phyloP scores from a whole-genome alignment of 345 rosid genomes.

The Linum usitatissimum region DNA sequence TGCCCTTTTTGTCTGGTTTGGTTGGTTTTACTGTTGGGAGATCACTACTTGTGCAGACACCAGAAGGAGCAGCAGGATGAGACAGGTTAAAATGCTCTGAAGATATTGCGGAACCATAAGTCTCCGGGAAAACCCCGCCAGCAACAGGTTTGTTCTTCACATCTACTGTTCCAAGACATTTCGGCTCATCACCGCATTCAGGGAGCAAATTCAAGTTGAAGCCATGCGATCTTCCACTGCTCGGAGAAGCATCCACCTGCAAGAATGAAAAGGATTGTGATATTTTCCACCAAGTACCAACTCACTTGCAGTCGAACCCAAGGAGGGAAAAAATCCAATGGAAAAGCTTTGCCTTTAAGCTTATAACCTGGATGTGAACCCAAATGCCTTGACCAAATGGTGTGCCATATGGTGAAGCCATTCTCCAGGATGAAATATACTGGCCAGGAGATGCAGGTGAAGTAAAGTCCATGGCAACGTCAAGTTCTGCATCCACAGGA shows the following conservation, averaged over 20 bases:
- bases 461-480: conserved; percentile 62
- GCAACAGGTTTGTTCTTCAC: conserved; percentile 23
- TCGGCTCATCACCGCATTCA: conserved; percentile 19
- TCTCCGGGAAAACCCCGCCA: too few relatives aligned
- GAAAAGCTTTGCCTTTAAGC: background rate
- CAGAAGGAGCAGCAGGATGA: conserved; percentile 16
- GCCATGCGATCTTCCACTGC: conserved; percentile 27
- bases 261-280: background rate
- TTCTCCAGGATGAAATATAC: conserved; percentile 82
- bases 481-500: conserved; percentile 54
- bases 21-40: conserved; percentile 4
- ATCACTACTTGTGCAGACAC: background rate
- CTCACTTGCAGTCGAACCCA: background rate
- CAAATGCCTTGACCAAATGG: conserved; percentile 91
- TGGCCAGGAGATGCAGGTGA: conserved; percentile 71
- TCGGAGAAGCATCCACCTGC: conserved; percentile 57
- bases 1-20: conserved; percentile 7
- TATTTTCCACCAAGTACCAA: background rate
- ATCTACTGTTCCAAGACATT: conserved; percentile 20
- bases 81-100: conserved; percentile 27
- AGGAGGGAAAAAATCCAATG: background rate
- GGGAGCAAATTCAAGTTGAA: conserved; percentile 65
- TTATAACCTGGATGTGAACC: conserved; percentile 48
- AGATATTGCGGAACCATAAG: conserved; percentile 3
- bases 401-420: conserved; percentile 53